Evolutionary conservation across 305 asterid genomes (phyloP).

Genomic region (Stenogyne calaminthoides): DNA sequence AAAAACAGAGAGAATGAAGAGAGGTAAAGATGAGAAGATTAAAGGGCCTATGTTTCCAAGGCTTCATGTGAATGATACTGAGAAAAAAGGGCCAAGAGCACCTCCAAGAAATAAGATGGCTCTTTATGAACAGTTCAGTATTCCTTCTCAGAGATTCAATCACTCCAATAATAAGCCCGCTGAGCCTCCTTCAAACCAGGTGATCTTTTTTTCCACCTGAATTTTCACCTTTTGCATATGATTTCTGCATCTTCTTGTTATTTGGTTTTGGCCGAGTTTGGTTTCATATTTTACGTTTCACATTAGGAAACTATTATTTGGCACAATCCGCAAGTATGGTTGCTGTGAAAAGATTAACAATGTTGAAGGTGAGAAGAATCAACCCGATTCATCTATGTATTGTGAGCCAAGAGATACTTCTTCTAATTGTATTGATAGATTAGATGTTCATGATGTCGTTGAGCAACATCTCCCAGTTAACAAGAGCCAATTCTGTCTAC

Average conservation of each 20-base stretch:
- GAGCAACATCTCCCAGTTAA: neutral
- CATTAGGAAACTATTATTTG: neutral
- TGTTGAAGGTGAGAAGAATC: conserved; percentile 19
- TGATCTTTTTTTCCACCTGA: conserved; percentile 14
- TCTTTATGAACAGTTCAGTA: conserved; percentile 81
- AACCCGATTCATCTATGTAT: conserved; percentile 22
- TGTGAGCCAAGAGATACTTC: conserved; percentile 27
- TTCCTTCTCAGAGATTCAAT: conserved; percentile 69
- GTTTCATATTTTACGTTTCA: neutral
- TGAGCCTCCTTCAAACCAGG: conserved; percentile 55
- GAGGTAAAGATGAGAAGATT: conserved; percentile 59
- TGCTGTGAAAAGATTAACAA: neutral
- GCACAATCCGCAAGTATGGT: neutral
- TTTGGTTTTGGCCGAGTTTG: neutral
- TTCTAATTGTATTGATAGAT: conserved; percentile 15
- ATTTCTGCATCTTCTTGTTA: neutral
- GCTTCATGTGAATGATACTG: conserved; percentile 83
- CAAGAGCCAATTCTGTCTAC: conserved; percentile 80
- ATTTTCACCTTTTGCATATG: neutral
- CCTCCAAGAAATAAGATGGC: conserved; percentile 98
- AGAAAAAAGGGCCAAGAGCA: conserved; percentile 87
- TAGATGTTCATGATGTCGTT: conserved; percentile 3
- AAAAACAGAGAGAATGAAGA: no score
- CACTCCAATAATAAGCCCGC: conserved; percentile 30
- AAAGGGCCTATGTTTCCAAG: conserved; percentile 89